These are phyloP conservation scores for Termitomyces sp. DNA, from an alignment of 768 basidiomycete species.

Conservation along the genomic window DNA sequence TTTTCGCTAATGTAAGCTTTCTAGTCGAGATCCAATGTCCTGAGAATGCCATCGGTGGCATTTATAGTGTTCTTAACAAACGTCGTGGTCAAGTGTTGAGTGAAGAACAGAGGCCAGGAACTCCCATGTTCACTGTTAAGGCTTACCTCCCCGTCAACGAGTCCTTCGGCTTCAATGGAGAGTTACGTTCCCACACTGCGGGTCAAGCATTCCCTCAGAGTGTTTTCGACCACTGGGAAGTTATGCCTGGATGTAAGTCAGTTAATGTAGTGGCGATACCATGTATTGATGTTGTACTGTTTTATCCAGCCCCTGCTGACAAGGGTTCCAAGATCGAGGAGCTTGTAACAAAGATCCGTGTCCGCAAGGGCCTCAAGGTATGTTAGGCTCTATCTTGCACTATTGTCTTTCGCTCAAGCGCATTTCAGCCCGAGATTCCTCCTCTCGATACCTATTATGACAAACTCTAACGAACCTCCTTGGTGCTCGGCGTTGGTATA, in stretches of 20 bases:
- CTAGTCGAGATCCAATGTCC: conserved; percentile 98
- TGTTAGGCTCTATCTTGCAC: not conserved
- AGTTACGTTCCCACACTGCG: conserved; percentile 85
- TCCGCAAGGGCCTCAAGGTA: conserved; percentile 95
- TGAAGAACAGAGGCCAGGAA: conserved; percentile 95
- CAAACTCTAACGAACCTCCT: conserved; percentile 58
- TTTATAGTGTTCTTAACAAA: conserved; percentile 92
- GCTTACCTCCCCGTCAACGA: conserved; percentile 90
- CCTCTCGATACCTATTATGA: conserved; percentile 89
- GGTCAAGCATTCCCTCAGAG: conserved; percentile 98
- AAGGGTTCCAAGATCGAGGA: conserved; percentile 92
- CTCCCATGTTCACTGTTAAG: conserved; percentile 99
- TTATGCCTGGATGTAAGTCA: conserved; percentile 74
- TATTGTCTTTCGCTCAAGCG: not conserved
- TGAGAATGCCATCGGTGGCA: conserved; percentile 96
- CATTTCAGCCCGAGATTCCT: conserved; percentile 76
- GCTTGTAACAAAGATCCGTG: conserved; percentile 76
- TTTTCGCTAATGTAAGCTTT: not conserved
- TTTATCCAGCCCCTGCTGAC: conserved; percentile 62
- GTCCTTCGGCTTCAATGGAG: conserved; percentile 98
- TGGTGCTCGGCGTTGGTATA: not conserved
- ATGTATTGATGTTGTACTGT: conserved; percentile 5
- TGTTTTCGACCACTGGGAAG: conserved; percentile 93
- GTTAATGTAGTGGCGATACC: not conserved
- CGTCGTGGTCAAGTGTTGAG: conserved; percentile 98